Conservation (phyloP, 257 asterid species). For the Solanum verrucosum region DNA sequence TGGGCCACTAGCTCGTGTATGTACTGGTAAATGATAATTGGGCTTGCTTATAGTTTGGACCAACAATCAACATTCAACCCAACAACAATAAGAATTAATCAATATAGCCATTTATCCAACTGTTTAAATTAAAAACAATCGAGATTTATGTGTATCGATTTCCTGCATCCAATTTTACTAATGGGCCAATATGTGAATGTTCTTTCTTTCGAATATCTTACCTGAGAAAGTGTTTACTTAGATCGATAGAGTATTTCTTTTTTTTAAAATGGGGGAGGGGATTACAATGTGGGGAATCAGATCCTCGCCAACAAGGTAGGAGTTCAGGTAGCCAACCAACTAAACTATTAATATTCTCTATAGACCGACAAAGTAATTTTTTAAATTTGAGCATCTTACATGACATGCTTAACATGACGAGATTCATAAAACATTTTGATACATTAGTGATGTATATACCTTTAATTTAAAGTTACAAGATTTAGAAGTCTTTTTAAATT, state of each 20-base stretch:
- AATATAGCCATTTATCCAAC: neutral
- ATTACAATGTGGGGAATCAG: too few relatives aligned
- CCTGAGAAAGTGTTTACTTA: neutral
- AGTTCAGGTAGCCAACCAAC: too few relatives aligned
- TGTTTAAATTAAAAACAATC: neutral
- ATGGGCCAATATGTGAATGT: neutral
- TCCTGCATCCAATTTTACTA: too few relatives aligned
- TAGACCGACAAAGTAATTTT: too few relatives aligned
- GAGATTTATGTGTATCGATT: too few relatives aligned
- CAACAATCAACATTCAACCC: neutral
- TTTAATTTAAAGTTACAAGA: too few relatives aligned
- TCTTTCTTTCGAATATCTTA: neutral
- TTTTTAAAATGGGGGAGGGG: too few relatives aligned
- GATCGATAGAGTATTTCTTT: too few relatives aligned
- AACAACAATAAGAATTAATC: neutral
- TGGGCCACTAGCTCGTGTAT: neutral
- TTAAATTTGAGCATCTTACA: neutral
- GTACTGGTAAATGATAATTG: neutral
- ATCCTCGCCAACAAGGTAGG: rapidly evolving
- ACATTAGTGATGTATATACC: too few relatives aligned
- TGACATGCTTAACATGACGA: neutral
- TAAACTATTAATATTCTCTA: too few relatives aligned
- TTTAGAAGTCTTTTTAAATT: too few relatives aligned
- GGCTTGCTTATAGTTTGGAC: neutral
- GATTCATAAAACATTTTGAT: neutral